A percentile compares a stretch with the other conserved stretches of the same genome.
phyloP scores from a whole-genome alignment of 495 filamentous ascomycete species.

The Neurospora sp. region DNA sequence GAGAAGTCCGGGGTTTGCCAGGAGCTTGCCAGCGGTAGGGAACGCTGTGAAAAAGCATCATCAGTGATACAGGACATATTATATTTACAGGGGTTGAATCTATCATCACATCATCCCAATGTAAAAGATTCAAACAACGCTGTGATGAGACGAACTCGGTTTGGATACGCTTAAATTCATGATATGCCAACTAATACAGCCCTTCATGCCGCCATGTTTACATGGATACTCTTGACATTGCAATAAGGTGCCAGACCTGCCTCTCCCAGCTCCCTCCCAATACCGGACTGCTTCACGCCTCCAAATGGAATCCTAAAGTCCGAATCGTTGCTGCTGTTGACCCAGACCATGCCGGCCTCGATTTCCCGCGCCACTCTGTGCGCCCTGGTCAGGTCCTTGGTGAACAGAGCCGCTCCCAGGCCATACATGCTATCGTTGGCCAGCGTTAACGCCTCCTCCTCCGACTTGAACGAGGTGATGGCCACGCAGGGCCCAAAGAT shows the following conservation, averaged over 20 bases:
- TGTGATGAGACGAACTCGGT: not conserved
- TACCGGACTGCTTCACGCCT: conserved; percentile 91
- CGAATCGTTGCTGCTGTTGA: conserved; percentile 77
- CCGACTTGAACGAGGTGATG: conserved; percentile 69
- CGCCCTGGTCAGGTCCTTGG: conserved; percentile 65
- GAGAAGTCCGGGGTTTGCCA: not conserved
- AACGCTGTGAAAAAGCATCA: not conserved
- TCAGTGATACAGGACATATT: not conserved
- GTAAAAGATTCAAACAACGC: no score
- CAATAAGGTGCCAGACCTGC: conserved; percentile 75
- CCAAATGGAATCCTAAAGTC: conserved; percentile 77
- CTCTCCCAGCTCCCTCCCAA: conserved; percentile 82
- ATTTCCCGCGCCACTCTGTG: conserved; percentile 79
- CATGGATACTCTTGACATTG: conserved; percentile 69
- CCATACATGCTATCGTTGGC: conserved; percentile 90
- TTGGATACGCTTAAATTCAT: not conserved
- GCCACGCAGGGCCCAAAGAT: conserved; percentile 92
- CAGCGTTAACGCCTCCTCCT: conserved; percentile 72
- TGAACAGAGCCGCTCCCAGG: conserved; percentile 79
- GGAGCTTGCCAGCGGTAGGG: not conserved
- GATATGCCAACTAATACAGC: not conserved
- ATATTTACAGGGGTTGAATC: not conserved
- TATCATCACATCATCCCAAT: not conserved
- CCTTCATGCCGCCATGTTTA: conserved; percentile 48
- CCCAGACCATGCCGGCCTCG: conserved; percentile 95